phyloP scores from a whole-genome alignment of 2,329 filamentous ascomycete species.

The Colletotrichum cuscutae region DNA sequence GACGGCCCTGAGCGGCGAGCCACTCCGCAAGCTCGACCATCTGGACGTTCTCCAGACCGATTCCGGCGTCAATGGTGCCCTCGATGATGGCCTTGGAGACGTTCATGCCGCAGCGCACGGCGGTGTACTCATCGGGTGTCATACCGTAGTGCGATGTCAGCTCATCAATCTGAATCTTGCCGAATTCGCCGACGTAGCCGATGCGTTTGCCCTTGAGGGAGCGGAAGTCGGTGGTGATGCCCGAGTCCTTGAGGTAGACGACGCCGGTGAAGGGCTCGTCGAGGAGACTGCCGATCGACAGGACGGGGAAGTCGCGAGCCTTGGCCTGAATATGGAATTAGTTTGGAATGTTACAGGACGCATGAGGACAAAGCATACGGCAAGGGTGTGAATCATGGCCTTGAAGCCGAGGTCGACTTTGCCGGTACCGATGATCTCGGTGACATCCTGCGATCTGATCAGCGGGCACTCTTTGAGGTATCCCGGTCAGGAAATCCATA shows the following conservation, averaged over 20 bases:
- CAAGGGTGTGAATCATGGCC: conserved; percentile 85
- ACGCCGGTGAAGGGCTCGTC: conserved; percentile 85
- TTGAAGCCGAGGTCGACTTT: conserved; percentile 85
- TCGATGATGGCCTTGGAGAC: conserved; percentile 80
- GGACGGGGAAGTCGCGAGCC: conserved; percentile 78
- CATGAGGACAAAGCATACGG: conserved; percentile 54
- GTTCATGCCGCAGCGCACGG: conserved; percentile 84
- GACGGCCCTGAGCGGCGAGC: conserved; percentile 71
- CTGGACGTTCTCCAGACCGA: conserved; percentile 84
- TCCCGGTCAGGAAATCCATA: conserved; percentile 45
- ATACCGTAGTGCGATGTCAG: conserved; percentile 83
- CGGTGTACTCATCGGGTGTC: conserved; percentile 77
- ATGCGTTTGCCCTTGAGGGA: conserved; percentile 81
- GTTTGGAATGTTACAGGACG: neutral
- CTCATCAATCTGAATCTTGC: conserved; percentile 87
- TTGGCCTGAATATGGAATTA: conserved; percentile 65
- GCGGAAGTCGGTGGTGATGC: conserved; percentile 80
- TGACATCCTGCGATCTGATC: conserved; percentile 69
- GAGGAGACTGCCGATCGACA: conserved; percentile 78
- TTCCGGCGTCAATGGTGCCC: conserved; percentile 78
- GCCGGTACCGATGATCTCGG: conserved; percentile 80
- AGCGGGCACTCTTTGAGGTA: neutral
- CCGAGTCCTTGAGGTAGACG: conserved; percentile 78
- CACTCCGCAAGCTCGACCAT: conserved; percentile 86
- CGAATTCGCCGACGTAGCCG: conserved; percentile 84